Evolutionary conservation across 2,329 filamentous ascomycete genomes (phyloP).

Genomic region (Cordyceps pruinosa): DNA sequence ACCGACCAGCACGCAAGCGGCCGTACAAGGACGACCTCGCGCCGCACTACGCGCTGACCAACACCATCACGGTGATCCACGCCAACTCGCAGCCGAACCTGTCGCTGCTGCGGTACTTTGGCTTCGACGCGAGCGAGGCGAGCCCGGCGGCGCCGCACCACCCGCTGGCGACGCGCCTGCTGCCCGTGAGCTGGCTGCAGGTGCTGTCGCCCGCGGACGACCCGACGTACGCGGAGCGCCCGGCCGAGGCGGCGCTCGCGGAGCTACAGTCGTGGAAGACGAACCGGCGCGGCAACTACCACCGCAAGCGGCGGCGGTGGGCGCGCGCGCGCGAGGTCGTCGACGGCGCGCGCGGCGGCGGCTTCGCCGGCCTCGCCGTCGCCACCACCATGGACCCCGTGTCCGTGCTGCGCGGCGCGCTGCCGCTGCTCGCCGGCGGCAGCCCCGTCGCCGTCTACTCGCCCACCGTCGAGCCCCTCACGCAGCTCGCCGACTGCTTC

Average conservation of each 20-base stretch:
- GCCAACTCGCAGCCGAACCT: slow-evolving; percentile 82
- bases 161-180: slow-evolving; percentile 74
- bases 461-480: slow-evolving; percentile 71
- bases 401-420: slow-evolving; percentile 64
- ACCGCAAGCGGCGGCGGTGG: slow-evolving; percentile 83
- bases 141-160: slow-evolving; percentile 55
- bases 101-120: slow-evolving; percentile 80
- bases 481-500: slow-evolving; percentile 74
- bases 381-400: slow-evolving; percentile 76
- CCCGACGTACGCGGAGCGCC: slow-evolving; percentile 61
- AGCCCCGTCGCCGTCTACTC: slow-evolving; percentile 82
- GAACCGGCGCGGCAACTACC: slow-evolving; percentile 76
- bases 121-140: slow-evolving; percentile 66
- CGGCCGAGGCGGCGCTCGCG: slow-evolving; percentile 51
- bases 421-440: slow-evolving; percentile 77
- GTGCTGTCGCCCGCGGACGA: slow-evolving; percentile 72
- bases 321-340: slow-evolving; percentile 65
- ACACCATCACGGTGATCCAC: slow-evolving; percentile 76
- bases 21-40: slow-evolving; percentile 44
- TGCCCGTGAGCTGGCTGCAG: slow-evolving; percentile 86
- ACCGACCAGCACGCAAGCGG: slow-evolving; percentile 20
- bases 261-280: slow-evolving; percentile 67
- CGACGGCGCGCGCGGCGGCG: slow-evolving; percentile 64
- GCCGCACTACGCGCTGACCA: slow-evolving; percentile 60
- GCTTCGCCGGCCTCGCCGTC: slow-evolving; percentile 76